Evolutionary conservation across 768 basidiomycete species (phyloP), one percentile per base, ranked within the genome.

Genomic region (Tephrocybe rancida): DNA sequence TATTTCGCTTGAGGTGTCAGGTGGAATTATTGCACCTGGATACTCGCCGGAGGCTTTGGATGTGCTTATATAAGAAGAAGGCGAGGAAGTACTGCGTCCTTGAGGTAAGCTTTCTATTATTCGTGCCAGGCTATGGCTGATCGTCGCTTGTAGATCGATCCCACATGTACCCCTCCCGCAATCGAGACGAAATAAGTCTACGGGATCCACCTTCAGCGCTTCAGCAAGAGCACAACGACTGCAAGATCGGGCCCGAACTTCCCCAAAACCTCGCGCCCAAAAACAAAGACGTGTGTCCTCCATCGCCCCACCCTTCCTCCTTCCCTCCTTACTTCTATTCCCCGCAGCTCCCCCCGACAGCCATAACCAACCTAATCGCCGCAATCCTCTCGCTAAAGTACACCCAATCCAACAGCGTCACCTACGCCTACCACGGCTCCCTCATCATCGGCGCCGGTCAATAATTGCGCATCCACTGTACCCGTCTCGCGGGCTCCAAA

Each of bases 401-500:
- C 80, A 99, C 97, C 1, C 97, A 98, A 70, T 99, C 97, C 45
- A 98, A 99, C 81, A 95, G 92, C 57, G 97, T 99, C 48, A 89
- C 96, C 26, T 99, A 97, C 67, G 93, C 95, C 1, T 87, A 85
- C 63, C 88, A 85, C 64, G 97, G 97, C 11, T 86, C 95, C 13
- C 89, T 96, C 68, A 82, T 99, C 43, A 88, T 98, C 43, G 97
- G 97, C 29, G 97, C 97, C 0, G 97, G 96, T 11, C 97, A 98
- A 66, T 97, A 98, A 69, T 98, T 95, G 4, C 91, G 97, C 35
- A 99, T 99, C 66, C 97, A 99, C 77, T 99, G 97, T 75, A 99
- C 97, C 14, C 91, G 97, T 26, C 87, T 99, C 41, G 97, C 97
- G 2, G 97, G 97, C 3, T 84, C 87, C 47, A 98, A 99, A 73